Evolutionary conservation across 306 rosid species (phyloP).

Genomic region (Carpinus fangiana): DNA sequence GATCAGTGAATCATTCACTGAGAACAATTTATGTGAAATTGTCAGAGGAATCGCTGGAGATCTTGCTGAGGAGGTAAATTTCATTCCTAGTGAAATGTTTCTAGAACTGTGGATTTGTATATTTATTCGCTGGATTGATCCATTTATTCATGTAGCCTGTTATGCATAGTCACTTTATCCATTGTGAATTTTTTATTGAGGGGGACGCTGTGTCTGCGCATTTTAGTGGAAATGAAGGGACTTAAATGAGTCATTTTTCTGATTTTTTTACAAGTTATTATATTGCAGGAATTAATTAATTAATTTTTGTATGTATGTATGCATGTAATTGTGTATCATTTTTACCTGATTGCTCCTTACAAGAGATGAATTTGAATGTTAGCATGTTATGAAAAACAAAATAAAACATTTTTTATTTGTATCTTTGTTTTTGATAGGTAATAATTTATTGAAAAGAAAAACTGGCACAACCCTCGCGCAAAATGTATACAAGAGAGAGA

Average conservation of each 20-base stretch:
- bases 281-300: background rate
- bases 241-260: background rate
- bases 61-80: conserved; percentile 92
- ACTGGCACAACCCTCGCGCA: too few species aligned
- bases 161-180: background rate
- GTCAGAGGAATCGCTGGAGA: conserved; percentile 95
- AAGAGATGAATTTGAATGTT: background rate
- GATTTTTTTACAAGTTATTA: background rate
- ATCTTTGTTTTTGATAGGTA: too few species aligned
- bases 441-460: too few species aligned
- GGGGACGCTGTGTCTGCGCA: background rate
- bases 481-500: too few species aligned
- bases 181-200: background rate
- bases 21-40: conserved; percentile 94
- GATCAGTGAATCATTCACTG: conserved; percentile 85
- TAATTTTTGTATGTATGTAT: background rate
- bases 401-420: background rate
- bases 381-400: background rate
- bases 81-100: background rate
- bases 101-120: background rate
- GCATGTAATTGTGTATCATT: background rate
- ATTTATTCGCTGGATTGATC: background rate
- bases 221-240: background rate
- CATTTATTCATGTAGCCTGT: background rate
- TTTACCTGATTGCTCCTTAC: background rate